Percentiles rank a stretch among this genome's conserved stretches.
These are phyloP conservation scores for Fusarium penzigii DNA, from an alignment of 2,329 filamentous ascomycete species.

Conservation along the genomic window DNA sequence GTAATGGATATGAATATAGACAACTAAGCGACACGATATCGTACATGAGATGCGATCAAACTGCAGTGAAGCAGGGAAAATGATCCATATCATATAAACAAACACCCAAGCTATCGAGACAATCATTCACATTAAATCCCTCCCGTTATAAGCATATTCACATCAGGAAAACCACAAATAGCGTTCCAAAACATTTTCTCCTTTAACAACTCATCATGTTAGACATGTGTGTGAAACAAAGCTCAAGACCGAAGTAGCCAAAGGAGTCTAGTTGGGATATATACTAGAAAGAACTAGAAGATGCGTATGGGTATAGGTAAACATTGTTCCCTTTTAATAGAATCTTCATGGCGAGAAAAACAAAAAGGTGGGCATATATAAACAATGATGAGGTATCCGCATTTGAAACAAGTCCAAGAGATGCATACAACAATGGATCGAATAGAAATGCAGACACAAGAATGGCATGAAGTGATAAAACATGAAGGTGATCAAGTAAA, in stretches of 20 bases:
- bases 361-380: background rate
- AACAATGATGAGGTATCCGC: conserved; percentile 19
- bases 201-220: no score
- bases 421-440: conserved; percentile 4
- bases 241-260: conserved; percentile 5
- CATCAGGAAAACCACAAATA: no score
- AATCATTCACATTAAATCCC: no score
- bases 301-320: conserved; percentile 25
- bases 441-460: conserved; percentile 18
- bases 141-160: no score
- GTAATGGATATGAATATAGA: no score
- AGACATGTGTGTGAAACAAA: conserved; percentile 1
- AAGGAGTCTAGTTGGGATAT: conserved; percentile 7
- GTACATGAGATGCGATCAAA: no score
- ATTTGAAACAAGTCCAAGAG: conserved; percentile 21
- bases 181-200: no score
- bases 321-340: conserved; percentile 11
- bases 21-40: no score
- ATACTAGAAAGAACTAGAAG: conserved; percentile 8
- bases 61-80: no score
- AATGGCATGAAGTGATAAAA: conserved; percentile 14
- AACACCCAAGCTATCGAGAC: no score
- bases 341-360: conserved; percentile 6
- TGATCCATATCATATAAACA: no score
- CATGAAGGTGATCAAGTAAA: conserved; percentile 17